These are phyloP conservation scores for Coelastrella sp. DNA, from an alignment of 139 green algal genomes.

Conservation along the genomic window DNA sequence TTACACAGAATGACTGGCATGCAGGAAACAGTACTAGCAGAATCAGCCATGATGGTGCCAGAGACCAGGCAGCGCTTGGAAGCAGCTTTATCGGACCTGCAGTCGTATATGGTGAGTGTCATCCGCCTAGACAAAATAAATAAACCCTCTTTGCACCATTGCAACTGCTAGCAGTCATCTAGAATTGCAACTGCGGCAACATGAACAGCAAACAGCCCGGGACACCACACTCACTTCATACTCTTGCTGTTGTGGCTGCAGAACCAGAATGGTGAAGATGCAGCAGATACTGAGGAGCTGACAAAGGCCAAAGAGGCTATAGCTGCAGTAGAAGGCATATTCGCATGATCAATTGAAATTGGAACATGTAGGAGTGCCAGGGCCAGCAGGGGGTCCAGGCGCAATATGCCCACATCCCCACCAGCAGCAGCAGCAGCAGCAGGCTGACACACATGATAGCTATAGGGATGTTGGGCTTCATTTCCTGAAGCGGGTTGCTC, in stretches of 20 bases:
- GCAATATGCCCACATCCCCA: too few species aligned
- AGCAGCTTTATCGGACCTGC: conserved; percentile 76
- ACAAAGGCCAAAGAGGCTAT: not conserved
- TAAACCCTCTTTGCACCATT: too few species aligned
- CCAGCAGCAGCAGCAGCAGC: not conserved
- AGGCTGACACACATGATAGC: not conserved
- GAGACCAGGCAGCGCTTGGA: conserved; percentile 85
- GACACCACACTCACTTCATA: too few species aligned
- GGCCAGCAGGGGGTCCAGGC: too few species aligned
- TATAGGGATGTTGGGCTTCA: too few species aligned
- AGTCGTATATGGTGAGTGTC: conserved; percentile 73
- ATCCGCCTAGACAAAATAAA: not conserved
- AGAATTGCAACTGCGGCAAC: too few species aligned
- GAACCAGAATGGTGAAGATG: not conserved
- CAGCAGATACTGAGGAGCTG: conserved; percentile 4
- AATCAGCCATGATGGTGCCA: conserved; percentile 90
- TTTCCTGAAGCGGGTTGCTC: too few species aligned
- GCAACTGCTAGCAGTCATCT: too few species aligned
- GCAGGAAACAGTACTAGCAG: conserved; percentile 91
- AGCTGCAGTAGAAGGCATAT: not conserved
- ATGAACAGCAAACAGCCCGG: too few species aligned
- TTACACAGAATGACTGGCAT: not conserved
- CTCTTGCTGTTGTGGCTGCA: not conserved
- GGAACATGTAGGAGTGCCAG: too few species aligned
- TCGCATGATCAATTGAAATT: not conserved